Evolutionary conservation across 73 alveolate genomes (phyloP).

Genomic region (Effrenium voratum): DNA sequence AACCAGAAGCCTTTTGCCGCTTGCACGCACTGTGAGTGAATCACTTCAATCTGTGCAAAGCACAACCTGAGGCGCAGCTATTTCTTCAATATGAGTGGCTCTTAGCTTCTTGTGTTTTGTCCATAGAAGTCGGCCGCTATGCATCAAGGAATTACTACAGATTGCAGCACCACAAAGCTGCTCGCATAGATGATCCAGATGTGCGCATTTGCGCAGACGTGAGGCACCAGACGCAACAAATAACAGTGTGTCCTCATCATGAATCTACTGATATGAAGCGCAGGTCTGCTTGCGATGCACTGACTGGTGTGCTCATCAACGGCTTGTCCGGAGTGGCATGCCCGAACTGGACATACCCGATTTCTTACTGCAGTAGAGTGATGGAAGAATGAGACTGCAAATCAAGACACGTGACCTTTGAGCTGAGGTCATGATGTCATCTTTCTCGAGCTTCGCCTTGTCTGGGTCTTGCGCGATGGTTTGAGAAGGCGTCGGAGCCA

Average conservation of each 20-base stretch:
- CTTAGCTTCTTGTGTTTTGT: neutral
- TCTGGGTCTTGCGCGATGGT: neutral
- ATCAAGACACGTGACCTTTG: neutral
- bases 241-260: neutral
- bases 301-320: constrained; percentile 81
- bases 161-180: constrained; percentile 56
- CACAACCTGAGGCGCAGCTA: constrained; percentile 34
- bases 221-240: neutral
- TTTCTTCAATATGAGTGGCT: constrained; percentile 31
- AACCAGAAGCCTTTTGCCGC: constrained; percentile 54
- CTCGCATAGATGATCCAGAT: constrained; percentile 79
- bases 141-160: constrained; percentile 75
- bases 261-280: neutral
- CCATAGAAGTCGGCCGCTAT: neutral
- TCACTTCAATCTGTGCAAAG: neutral
- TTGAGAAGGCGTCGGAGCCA: neutral
- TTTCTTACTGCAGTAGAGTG: too few species aligned
- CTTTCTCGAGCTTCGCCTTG: constrained; percentile 80
- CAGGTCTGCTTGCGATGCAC: constrained; percentile 92
- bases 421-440: constrained; percentile 61
- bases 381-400: too few species aligned
- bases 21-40: neutral
- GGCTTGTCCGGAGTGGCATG: constrained; percentile 81
- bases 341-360: too few species aligned
- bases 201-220: constrained; percentile 90